These are phyloP conservation scores for Aegilops umbellulata DNA, from an alignment of 176 grass and related monocot genomes.

Conservation along the genomic window DNA sequence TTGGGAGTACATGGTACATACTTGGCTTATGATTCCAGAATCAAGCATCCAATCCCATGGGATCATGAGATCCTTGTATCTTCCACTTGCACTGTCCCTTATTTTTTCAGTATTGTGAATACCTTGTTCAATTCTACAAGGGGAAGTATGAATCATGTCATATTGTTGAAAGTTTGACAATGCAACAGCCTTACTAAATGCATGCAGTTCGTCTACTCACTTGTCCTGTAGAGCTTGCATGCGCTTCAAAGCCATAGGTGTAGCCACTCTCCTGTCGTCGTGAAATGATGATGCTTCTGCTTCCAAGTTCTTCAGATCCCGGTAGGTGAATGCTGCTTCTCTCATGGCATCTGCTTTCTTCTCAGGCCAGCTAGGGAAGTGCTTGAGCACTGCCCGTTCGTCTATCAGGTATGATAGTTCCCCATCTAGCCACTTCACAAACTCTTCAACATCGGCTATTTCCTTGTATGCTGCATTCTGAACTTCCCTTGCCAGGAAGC, in stretches of 20 bases:
- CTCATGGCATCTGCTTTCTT: constrained; percentile 98
- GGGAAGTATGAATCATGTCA: background rate
- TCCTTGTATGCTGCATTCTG: constrained; percentile 80
- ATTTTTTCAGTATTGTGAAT: constrained; percentile 76
- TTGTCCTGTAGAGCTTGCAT: constrained; percentile 93
- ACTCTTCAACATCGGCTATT: constrained; percentile 87
- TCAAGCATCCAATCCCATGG: constrained; percentile 99
- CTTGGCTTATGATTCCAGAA: constrained; percentile 72
- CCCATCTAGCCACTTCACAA: constrained; percentile 97
- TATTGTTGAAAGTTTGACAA: background rate
- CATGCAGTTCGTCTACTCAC: constrained; percentile 46
- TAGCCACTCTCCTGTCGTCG: constrained; percentile 71
- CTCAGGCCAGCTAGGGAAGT: constrained; percentile 95
- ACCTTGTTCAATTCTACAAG: constrained; percentile 76
- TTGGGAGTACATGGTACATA: constrained; percentile 42
- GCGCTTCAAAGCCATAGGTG: constrained; percentile 64
- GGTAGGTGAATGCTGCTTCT: constrained; percentile 83
- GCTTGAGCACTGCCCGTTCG: constrained; percentile 98
- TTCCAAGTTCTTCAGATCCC: constrained; percentile 87
- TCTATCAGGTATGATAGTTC: constrained; percentile 94
- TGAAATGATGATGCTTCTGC: constrained; percentile 70
- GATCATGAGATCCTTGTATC: constrained; percentile 83
- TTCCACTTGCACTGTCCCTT: constrained; percentile 78
- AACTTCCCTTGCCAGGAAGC: constrained; percentile 73
- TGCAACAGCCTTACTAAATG: constrained; percentile 17